Base-by-base conservation (phyloP, 495 filamentous ascomycete genomes). In the Neurospora sp. region DNA sequence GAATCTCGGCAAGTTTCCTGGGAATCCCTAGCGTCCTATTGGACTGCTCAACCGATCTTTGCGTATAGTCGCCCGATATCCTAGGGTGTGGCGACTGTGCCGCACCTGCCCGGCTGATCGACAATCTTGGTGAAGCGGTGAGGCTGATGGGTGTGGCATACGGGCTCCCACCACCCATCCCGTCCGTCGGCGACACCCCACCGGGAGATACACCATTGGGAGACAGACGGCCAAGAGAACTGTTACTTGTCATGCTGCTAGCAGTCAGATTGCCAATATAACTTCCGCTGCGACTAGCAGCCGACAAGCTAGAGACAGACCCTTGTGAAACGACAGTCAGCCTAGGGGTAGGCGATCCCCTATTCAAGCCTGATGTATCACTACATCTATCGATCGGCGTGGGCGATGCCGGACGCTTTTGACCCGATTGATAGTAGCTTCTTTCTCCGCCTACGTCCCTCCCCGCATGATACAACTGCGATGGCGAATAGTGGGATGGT, bases 321-420 rank as follows among this genome's bases (percentile, higher is more conserved):
- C 89, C 89, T 46, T 83, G 76, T 85, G 89, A 78, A 79, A 90
- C 73, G 83, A 86, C 72, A 85, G 86, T 79, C 84, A 92, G 71
- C 83, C 87, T 75, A 74, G 79, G 92, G 77, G 71, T 90, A 82
- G 79, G 90, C 69, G 80, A 88, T 82, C 82, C 87, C 85, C 77
- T 86, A 75, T 78, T 90, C 48, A 87, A 27, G 11, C 72, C 44
- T 3, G 70, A 85, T 40, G 85, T 87, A 31, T 90, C 88, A 73
- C 91, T 88, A 73, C 92, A 86, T 76, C 91, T 88, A 39, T 93
- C 92, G n/a, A 85, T 83, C 11, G 90, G 92, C 35, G 93, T 92
- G 35, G 93, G 94, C 3, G 92, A 94, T 35, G 94, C 93, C 71
- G 92, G 85, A 73, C 94, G 87, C 79, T 97, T 97, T 79, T 91